Evolutionary conservation across 2,329 filamentous ascomycete genomes (phyloP), one percentile per base, ranked within the genome.

Genomic region (Arthrobotrys sinensis): DNA sequence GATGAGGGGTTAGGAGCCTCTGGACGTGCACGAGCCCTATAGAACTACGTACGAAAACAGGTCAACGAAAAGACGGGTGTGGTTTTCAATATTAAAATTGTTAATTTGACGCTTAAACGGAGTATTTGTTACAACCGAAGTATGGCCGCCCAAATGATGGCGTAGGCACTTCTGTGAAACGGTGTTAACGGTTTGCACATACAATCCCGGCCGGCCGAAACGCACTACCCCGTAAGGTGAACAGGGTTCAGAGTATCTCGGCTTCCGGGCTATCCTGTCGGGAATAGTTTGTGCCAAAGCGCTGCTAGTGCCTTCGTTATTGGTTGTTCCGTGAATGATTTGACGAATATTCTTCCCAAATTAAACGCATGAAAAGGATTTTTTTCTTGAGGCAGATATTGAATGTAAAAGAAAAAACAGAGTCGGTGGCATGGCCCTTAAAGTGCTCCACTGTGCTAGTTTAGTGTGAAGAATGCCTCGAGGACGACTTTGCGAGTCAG

Each of bases 11-110:
- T 12, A 60, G 60, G 43, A 46, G 19, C 12, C 53, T 70, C 63
- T 70, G 52, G 40, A 21, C 62, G 75, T 62, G 72, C 67, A 78
- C 75, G 67, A 71, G 75, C 75, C 75, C 66, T 78, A 71, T 72
- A 46, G 53, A 38, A 71, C 55, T 28, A 3, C 14, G 6, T 2
- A 38, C 6, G 34, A 60, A 71, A 36, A 57, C 3, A 62, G 21
- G 66, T 70, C 67, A 63, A 48, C 40, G 24, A 65, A n/a, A 19
- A 38, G 50, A 40, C 32, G 66, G 62, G 46, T 50, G 43, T 69
- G 52, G 52, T 68, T 53, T 24, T 46, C 24, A 40, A 50, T 64
- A 57, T 60, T 55, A 62, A 62, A 65, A 38, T 68, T 64, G 52
- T 69, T 57, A 77, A 77, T 77, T 70, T 77, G 66, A 71, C 73